phyloP scores from a whole-genome alignment of 2,329 filamentous ascomycete genomes.

The Basipetospora chlamydospora region DNA sequence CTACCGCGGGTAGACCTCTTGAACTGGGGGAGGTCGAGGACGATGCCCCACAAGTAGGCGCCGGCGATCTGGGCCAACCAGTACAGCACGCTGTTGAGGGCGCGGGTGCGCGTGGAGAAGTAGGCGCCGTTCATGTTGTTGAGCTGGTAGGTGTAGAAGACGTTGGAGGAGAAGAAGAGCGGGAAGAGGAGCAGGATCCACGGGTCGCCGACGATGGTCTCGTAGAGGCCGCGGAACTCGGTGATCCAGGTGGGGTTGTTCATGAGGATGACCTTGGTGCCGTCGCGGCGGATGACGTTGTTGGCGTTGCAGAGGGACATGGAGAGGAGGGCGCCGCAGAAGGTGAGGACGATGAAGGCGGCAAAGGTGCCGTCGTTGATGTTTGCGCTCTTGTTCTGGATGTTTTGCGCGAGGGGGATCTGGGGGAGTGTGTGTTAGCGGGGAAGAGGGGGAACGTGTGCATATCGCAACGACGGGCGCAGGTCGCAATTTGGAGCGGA shows the following conservation, averaged over 20 bases:
- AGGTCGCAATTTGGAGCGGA: too few species aligned
- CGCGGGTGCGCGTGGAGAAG: constrained; percentile 40
- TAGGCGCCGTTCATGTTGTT: constrained; percentile 38
- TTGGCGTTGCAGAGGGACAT: constrained; percentile 57
- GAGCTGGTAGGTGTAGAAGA: constrained; percentile 43
- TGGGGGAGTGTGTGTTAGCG: constrained; percentile 7
- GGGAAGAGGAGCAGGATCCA: constrained; percentile 59
- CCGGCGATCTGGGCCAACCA: constrained; percentile 67
- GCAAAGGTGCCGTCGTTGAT: constrained; percentile 74
- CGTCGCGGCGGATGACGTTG: constrained; percentile 60
- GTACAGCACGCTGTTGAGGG: constrained; percentile 65
- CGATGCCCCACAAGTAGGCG: constrained; percentile 56
- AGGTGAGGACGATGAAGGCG: constrained; percentile 74
- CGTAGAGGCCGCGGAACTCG: constrained; percentile 60
- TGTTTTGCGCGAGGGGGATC: constrained; percentile 61
- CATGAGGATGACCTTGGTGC: constrained; percentile 70
- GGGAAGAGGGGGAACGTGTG: constrained; percentile 1
- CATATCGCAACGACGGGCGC: too few species aligned
- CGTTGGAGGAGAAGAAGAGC: constrained; percentile 39
- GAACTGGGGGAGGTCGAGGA: constrained; percentile 46
- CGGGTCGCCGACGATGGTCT: constrained; percentile 55
- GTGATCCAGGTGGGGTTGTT: constrained; percentile 79
- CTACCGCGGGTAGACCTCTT: constrained; percentile 56
- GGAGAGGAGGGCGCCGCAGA: constrained; percentile 53
- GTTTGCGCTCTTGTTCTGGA: constrained; percentile 35